Conservation (phyloP, 1,284 basidiomycete species). For the Cystobasidium slooffiae region DNA sequence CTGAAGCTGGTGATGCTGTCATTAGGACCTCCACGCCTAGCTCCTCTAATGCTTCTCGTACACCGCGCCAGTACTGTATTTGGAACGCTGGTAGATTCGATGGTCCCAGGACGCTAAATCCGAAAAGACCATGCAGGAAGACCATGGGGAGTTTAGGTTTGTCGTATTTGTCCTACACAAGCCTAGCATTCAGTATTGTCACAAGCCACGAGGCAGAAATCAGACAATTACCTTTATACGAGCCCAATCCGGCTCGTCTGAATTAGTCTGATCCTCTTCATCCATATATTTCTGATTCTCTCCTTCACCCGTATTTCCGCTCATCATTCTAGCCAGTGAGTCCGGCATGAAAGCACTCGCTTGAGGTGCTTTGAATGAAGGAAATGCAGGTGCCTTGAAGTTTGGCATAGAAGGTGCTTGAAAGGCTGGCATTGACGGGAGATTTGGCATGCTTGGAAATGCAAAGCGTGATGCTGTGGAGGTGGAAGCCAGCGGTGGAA, state of each 20-base stretch:
- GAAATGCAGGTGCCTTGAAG: constrained; percentile 24
- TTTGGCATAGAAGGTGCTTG: constrained; percentile 22
- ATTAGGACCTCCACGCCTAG: constrained; percentile 90
- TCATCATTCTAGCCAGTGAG: constrained; percentile 6
- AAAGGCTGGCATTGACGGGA: constrained; percentile 28
- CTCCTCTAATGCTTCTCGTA: constrained; percentile 83
- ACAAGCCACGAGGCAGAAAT: too few species aligned
- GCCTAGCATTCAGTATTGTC: too few species aligned
- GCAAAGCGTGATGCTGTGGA: constrained; percentile 14
- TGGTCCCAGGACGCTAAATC: constrained; percentile 55
- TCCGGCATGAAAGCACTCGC: constrained; percentile 29
- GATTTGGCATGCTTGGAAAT: constrained; percentile 21
- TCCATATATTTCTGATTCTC: constrained; percentile 54
- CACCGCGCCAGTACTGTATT: constrained; percentile 92
- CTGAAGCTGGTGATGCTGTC: constrained; percentile 79
- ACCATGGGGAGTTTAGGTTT: constrained; percentile 81
- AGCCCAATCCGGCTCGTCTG: constrained; percentile 63
- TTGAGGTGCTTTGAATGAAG: background rate
- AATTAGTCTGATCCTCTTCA: constrained; percentile 66
- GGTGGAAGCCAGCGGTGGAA: background rate
- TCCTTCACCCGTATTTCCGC: constrained; percentile 25
- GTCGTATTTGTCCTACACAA: constrained; percentile 67
- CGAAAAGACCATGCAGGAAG: constrained; percentile 87
- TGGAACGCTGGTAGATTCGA: constrained; percentile 74
- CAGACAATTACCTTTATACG: constrained; percentile 57